Evolutionary conservation across 345 rosid species (phyloP).

Genomic region (Durio zibethinus): DNA sequence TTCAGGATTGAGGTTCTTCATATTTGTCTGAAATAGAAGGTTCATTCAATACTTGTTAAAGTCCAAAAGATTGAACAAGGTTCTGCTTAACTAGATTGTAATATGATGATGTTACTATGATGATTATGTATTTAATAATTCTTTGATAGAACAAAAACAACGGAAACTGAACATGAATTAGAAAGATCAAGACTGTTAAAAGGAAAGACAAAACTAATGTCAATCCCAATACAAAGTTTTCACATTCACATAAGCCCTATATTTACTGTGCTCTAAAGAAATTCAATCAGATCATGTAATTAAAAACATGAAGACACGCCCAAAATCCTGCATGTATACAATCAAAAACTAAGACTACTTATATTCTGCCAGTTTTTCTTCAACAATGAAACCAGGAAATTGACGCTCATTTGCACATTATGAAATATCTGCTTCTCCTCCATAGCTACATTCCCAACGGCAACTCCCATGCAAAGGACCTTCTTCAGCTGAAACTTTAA

Average conservation of each 20-base stretch:
- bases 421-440: slow-evolving; percentile 83
- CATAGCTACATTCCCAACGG: slow-evolving; percentile 61
- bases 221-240: background rate
- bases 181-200: background rate
- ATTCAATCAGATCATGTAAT: background rate
- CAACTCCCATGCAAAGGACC: slow-evolving; percentile 86
- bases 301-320: background rate
- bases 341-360: slow-evolving; percentile 11
- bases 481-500: slow-evolving; percentile 78
- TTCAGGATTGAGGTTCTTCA: background rate
- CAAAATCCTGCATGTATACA: background rate
- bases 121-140: no score
- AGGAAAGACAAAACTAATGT: background rate
- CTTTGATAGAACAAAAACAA: no score
- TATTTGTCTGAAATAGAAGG: background rate
- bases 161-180: no score
- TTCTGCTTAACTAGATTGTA: background rate
- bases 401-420: slow-evolving; percentile 73
- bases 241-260: background rate
- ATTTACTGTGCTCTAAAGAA: background rate
- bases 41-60: background rate
- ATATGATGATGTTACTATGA: background rate
- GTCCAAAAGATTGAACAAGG: background rate
- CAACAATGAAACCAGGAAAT: slow-evolving; percentile 75
- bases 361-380: slow-evolving; percentile 86